Evolutionary conservation across 2,329 filamentous ascomycete species (phyloP).

Genomic region (Diaporthe vexans): DNA sequence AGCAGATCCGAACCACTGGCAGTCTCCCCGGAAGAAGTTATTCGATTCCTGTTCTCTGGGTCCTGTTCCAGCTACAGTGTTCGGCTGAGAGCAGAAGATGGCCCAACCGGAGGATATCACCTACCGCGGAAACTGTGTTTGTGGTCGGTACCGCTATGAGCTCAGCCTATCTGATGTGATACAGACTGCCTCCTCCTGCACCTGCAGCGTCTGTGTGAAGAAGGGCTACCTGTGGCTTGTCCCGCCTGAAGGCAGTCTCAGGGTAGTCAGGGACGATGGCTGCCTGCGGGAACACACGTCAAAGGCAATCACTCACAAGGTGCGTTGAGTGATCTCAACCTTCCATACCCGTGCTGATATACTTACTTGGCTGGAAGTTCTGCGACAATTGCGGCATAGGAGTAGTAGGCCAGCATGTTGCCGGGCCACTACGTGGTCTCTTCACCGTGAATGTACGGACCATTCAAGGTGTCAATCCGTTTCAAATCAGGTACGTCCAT

Average conservation of each 20-base stretch:
- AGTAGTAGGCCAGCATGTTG: not conserved
- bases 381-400: slow-evolving; percentile 15
- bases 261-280: slow-evolving; percentile 23
- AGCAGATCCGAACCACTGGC: not conserved
- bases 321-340: not conserved
- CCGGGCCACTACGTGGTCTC: slow-evolving; percentile 22
- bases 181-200: slow-evolving; percentile 21
- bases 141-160: slow-evolving; percentile 6
- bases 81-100: not conserved
- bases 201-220: slow-evolving; percentile 39
- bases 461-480: slow-evolving; percentile 36
- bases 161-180: slow-evolving; percentile 1
- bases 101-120: not conserved
- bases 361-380: slow-evolving; percentile 5
- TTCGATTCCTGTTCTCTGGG: not conserved
- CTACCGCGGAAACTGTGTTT: slow-evolving; percentile 19
- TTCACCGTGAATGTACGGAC: slow-evolving; percentile 32
- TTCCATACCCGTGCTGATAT: not conserved
- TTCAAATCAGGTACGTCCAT: slow-evolving; percentile 27
- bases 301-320: slow-evolving; percentile 1
- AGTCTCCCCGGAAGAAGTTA: not conserved
- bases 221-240: slow-evolving; percentile 39
- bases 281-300: slow-evolving; percentile 10
- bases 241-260: slow-evolving; percentile 4
- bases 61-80: not conserved